Percentiles rank a stretch among this genome's conserved stretches.
Evolutionary conservation across 495 filamentous ascomycete species (phyloP).

Genomic region (Tuber microsphaerosporum): DNA sequence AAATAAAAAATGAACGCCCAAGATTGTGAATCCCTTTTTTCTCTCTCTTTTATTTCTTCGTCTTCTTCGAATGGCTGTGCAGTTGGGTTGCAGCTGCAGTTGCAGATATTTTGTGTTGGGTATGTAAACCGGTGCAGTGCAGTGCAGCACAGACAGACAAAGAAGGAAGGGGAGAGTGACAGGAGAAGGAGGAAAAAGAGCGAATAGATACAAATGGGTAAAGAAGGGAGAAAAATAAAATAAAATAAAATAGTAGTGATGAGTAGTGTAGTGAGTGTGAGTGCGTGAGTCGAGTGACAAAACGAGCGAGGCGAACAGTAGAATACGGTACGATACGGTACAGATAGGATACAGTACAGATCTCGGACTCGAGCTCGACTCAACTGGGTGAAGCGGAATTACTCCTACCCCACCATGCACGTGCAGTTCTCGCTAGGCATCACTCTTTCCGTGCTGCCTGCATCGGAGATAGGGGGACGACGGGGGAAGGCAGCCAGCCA

Average conservation of each 20-base stretch:
- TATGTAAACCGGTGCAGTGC: conserved; percentile 3
- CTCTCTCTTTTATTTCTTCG: not conserved
- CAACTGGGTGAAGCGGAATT: conserved; percentile 15
- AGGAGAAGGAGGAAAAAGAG: not conserved
- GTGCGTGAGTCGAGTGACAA: not conserved
- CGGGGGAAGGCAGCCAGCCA: conserved; percentile 19
- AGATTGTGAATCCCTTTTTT: conserved; percentile 6
- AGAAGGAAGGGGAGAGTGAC: not conserved
- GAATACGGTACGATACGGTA: not conserved
- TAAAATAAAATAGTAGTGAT: not conserved
- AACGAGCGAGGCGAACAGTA: not conserved
- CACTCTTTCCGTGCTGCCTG: conserved; percentile 37
- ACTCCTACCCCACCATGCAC: conserved; percentile 39
- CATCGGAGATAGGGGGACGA: conserved; percentile 37
- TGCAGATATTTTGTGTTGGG: not conserved
- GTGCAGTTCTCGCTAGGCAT: conserved; percentile 40
- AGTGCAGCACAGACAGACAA: not conserved
- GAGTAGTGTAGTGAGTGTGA: not conserved
- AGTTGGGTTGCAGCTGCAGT: not conserved
- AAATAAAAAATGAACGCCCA: conserved; percentile 19
- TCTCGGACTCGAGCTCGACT: conserved; percentile 1
- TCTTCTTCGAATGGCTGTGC: conserved; percentile 11
- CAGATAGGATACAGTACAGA: conserved; percentile 4
- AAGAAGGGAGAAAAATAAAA: too few species aligned
- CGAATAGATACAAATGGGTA: not conserved